Evolutionary conservation across 345 rosid genomes (phyloP).

Genomic region (Sonneratia alba): DNA sequence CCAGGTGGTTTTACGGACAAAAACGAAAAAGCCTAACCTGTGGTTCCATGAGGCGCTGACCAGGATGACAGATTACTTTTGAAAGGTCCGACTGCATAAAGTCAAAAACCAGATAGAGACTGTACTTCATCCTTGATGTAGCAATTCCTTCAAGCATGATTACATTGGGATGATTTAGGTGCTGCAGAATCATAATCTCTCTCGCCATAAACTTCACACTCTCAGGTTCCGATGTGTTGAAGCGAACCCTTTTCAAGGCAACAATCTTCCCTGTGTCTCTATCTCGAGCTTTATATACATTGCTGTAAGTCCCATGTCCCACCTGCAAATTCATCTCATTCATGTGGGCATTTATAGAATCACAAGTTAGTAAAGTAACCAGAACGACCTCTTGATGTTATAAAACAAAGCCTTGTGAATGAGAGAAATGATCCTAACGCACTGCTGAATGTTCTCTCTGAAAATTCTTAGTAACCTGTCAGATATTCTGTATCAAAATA

Average conservation of each 20-base stretch:
- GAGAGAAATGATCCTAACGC: no score
- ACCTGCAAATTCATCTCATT: constrained; percentile 28
- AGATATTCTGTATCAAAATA: no score
- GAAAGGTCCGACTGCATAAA: constrained; percentile 65
- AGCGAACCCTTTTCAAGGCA: constrained; percentile 81
- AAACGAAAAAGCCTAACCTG: constrained; percentile 30
- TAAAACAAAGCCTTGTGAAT: no score
- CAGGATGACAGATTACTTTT: constrained; percentile 52
- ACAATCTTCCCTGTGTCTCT: constrained; percentile 61
- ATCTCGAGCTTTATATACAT: constrained; percentile 80
- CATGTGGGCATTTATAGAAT: not conserved
- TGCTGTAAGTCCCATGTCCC: constrained; percentile 91
- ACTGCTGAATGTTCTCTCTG: no score
- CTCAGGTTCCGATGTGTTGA: constrained; percentile 73
- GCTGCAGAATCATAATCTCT: constrained; percentile 61
- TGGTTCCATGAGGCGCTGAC: constrained; percentile 55
- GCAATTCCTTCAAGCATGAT: constrained; percentile 82
- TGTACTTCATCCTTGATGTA: constrained; percentile 84
- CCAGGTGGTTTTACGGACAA: not conserved
- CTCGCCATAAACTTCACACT: constrained; percentile 93
- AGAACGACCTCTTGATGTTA: no score
- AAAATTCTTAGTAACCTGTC: no score
- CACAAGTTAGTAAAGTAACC: not conserved
- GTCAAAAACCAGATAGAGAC: constrained; percentile 76
- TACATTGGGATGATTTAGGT: constrained; percentile 70